A percentile compares a stretch with the other conserved stretches of the same genome.
phyloP scores from a whole-genome alignment of 225 moss, liverwort and hornwort species.

The Straminergon stramineum region DNA sequence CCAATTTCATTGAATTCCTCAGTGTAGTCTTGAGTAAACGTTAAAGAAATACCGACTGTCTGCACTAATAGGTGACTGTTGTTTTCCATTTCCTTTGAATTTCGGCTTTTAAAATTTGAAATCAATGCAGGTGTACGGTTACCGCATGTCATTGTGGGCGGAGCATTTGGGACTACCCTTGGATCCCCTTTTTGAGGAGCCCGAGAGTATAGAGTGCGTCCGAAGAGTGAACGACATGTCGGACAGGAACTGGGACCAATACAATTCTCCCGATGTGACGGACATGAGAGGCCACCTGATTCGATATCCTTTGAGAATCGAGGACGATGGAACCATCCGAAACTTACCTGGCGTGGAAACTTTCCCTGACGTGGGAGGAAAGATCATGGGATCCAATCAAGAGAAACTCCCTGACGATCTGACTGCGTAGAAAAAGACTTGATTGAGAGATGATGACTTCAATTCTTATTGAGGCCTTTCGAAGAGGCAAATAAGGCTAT shows the following conservation, averaged over 20 bases:
- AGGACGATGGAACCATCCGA: conserved; percentile 40
- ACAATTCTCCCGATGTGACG: conserved; percentile 44
- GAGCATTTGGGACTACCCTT: conserved; percentile 57
- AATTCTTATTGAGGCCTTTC: not conserved
- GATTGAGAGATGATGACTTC: not conserved
- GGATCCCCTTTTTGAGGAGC: conserved; percentile 45
- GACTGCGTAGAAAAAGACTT: not conserved
- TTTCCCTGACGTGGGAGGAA: conserved; percentile 89
- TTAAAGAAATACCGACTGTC: not conserved
- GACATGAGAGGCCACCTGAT: conserved; percentile 67
- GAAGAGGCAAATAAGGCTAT: not conserved
- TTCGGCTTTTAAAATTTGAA: too few relatives aligned
- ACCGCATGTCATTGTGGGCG: conserved; percentile 78
- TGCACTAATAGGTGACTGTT: not conserved
- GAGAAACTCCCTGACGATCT: conserved; percentile 32
- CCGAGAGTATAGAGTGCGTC: conserved; percentile 67
- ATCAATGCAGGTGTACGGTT: conserved; percentile 57
- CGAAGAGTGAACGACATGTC: conserved; percentile 51
- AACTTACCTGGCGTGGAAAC: conserved; percentile 37
- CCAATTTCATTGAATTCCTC: not conserved
- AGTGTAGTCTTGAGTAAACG: not conserved
- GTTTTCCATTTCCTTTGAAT: not conserved
- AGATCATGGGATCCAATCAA: conserved; percentile 57
- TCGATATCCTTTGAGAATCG: conserved; percentile 57
- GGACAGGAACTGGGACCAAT: conserved; percentile 63